phyloP scores from a whole-genome alignment of 2,329 filamentous ascomycete genomes.

The Aspergillus neoniger region DNA sequence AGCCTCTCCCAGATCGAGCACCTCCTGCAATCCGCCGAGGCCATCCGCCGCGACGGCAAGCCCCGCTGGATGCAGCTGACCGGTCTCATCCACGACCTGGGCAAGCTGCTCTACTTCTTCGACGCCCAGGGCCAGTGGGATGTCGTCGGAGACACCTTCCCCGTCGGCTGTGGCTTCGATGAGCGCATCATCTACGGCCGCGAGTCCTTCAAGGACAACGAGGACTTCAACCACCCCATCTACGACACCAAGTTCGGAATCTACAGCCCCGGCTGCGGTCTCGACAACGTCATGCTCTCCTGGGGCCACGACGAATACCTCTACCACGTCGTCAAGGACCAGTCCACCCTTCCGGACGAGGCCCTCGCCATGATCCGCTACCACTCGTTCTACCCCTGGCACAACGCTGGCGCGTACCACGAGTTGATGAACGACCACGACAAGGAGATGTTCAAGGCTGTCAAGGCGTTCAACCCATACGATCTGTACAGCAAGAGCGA shows the following conservation, averaged over 20 bases:
- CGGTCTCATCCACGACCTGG: constrained; percentile 51
- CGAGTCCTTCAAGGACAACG: constrained; percentile 72
- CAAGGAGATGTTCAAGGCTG: constrained; percentile 74
- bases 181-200: constrained; percentile 77
- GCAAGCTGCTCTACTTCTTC: constrained; percentile 54
- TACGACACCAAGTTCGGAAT: constrained; percentile 79
- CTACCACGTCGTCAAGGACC: constrained; percentile 82
- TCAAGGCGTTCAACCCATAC: constrained; percentile 86
- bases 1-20: constrained; percentile 86
- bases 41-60: constrained; percentile 73
- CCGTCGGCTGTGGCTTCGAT: constrained; percentile 55
- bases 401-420: constrained; percentile 74
- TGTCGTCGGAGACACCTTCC: constrained; percentile 69
- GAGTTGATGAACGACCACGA: constrained; percentile 85
- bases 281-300: constrained; percentile 85
- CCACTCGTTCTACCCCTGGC: constrained; percentile 93
- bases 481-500: constrained; percentile 92
- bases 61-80: constrained; percentile 53
- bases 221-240: constrained; percentile 69
- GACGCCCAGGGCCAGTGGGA: constrained; percentile 89
- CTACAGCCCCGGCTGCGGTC: constrained; percentile 74
- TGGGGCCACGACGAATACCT: constrained; percentile 66
- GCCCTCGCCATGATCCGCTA: constrained; percentile 90
- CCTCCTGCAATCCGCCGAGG: constrained; percentile 83
- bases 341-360: constrained; percentile 76